Conservation (phyloP, 106 monocot genomes). For the Triglochin maritima region DNA sequence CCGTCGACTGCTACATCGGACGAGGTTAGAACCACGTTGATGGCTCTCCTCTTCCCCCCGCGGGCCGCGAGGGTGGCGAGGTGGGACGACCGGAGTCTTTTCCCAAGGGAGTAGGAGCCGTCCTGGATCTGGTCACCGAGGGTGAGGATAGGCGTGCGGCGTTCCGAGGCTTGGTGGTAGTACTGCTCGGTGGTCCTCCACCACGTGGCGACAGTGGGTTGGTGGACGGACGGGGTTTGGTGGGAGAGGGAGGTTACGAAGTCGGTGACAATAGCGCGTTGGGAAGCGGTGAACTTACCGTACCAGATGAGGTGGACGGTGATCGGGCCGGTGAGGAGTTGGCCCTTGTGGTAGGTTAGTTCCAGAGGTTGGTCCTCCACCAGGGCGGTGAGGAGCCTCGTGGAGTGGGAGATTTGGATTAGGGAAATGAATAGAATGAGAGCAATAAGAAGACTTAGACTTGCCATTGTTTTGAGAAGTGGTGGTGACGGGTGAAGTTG, state of each 20-base stretch:
- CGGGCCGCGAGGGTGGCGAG: constrained; percentile 13
- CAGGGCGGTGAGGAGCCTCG: constrained; percentile 21
- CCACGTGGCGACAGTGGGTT: constrained; percentile 42
- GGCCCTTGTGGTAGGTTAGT: constrained; percentile 56
- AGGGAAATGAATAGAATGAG: too few relatives aligned
- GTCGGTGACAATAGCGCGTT: constrained; percentile 43
- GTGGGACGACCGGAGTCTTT: constrained; percentile 16
- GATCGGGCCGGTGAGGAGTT: constrained; percentile 45
- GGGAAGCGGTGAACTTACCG: constrained; percentile 45
- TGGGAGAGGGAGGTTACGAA: constrained; percentile 43
- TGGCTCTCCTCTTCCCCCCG: constrained; percentile 2
- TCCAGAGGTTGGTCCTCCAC: constrained; percentile 30
- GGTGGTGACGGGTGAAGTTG: too few relatives aligned
- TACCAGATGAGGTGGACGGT: constrained; percentile 58
- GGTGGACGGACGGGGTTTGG: background rate
- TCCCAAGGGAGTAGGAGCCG: constrained; percentile 27
- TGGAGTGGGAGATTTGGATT: too few relatives aligned
- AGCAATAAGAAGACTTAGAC: too few relatives aligned
- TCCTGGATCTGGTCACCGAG: constrained; percentile 28
- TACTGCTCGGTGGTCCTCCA: constrained; percentile 18
- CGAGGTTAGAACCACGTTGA: constrained; percentile 34
- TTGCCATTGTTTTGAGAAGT: too few relatives aligned
- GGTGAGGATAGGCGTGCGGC: background rate
- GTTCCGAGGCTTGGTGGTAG: background rate
- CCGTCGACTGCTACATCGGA: constrained; percentile 44